Base-by-base conservation (phyloP, 129 eudicot species). In the Rutidosis leptorrhynchoides region DNA sequence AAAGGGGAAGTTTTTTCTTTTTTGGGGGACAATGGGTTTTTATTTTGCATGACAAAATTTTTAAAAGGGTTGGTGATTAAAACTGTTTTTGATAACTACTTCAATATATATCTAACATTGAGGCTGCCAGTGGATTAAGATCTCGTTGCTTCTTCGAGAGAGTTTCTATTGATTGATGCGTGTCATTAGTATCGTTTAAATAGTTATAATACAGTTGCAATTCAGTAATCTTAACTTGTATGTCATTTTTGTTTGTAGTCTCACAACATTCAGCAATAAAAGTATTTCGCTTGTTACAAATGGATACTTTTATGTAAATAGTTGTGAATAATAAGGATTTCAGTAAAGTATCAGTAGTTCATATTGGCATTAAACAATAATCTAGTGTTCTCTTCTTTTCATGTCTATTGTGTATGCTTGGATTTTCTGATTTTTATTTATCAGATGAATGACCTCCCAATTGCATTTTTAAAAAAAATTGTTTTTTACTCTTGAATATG, bases 401-500 rank as follows among this genome's bases (percentile, higher is more conserved):
- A 37, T 37, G 16, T 37, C 8, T 37, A 37, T 37, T 37, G 19
- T 15, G 15, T 46, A 14, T 64, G 32, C 35, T 24, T 64, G 55
- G 10, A 14, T 42, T 43, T 43, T 2, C 40, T 8, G 56, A 64
- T 64, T 22, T 64, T 64, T 42, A 8, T 3, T 24, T 14, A 64
- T 16, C 17, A 17, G 7, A 49, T 48, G 3, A 6, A 2, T 20
- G 21, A 49, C 10, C 6, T 73, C 2, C 26, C 11, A 33, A 40
- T 0, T 72, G 52, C 70, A 33, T 62, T n/a, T n/a, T 52, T n/a
- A n/a, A n/a, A 16, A 35, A 37, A 64, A 12, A 25, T 64, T 72
- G 24, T 73, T 23, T n/a, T n/a, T 19, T 53, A 28, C 32, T 65
- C 55, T 46, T 27, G 19, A 49, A 45, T 70, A 14, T 79, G 54